phyloP scores from a whole-genome alignment of 192 early-diverging fungal genomes.

The Coemansia aciculifera region DNA sequence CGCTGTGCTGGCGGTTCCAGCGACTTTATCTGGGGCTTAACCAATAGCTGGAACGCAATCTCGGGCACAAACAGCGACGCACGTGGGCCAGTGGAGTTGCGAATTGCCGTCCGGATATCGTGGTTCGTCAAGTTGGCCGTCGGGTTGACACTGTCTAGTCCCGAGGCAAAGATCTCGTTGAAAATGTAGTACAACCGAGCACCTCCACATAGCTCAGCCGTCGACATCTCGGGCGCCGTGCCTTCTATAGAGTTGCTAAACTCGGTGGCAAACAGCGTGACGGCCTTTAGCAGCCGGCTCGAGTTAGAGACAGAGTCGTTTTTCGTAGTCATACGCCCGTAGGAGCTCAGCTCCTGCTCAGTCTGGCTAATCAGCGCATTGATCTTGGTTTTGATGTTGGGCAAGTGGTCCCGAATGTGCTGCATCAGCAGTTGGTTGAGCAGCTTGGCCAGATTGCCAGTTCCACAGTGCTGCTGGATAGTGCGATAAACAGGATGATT shows the following conservation, averaged over 20 bases:
- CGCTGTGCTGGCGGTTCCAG: slow-evolving; percentile 74
- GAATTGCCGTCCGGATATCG: slow-evolving; percentile 80
- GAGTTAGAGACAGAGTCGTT: slow-evolving; percentile 30
- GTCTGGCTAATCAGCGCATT: slow-evolving; percentile 76
- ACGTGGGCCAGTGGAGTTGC: slow-evolving; percentile 78
- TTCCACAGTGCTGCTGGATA: slow-evolving; percentile 72
- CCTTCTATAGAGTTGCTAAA: slow-evolving; percentile 80
- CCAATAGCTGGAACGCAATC: slow-evolving; percentile 80
- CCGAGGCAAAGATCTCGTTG: slow-evolving; percentile 74
- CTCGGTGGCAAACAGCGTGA: slow-evolving; percentile 76
- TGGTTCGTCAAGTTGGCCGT: slow-evolving; percentile 67
- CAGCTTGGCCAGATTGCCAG: slow-evolving; percentile 65
- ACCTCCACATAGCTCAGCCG: slow-evolving; percentile 77
- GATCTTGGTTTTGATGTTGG: slow-evolving; percentile 73
- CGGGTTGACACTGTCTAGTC: slow-evolving; percentile 71
- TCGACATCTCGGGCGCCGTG: slow-evolving; percentile 67
- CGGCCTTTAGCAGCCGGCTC: slow-evolving; percentile 63
- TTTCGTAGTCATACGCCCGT: slow-evolving; percentile 57
- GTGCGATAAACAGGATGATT: slow-evolving; percentile 71
- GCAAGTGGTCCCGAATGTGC: slow-evolving; percentile 78
- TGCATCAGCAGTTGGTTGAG: slow-evolving; percentile 76
- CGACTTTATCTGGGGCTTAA: slow-evolving; percentile 76
- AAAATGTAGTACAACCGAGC: slow-evolving; percentile 84
- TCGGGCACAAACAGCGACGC: slow-evolving; percentile 83
- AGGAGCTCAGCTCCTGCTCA: slow-evolving; percentile 69